phyloP scores from a whole-genome alignment of 169 alveolate genomes.

The Cryptosporidium tyzzeri region DNA sequence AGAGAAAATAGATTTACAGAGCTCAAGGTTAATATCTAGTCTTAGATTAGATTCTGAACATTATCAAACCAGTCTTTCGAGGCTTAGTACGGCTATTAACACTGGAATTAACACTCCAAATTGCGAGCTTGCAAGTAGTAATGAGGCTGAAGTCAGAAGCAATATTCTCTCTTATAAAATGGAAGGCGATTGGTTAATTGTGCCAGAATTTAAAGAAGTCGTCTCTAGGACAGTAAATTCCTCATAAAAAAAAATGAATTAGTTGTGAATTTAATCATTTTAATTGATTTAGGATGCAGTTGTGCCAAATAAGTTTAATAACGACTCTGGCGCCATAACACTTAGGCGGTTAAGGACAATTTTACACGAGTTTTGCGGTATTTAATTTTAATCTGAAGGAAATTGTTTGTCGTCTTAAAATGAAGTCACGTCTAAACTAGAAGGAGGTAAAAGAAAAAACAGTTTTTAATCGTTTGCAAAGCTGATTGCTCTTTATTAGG shows the following conservation, averaged over 20 bases:
- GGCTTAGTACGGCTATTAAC: conserved; percentile 14
- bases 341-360: not conserved
- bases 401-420: conserved; percentile 41
- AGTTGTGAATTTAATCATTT: not conserved
- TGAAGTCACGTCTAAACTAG: conserved; percentile 49
- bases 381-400: not conserved
- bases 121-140: conserved; percentile 31
- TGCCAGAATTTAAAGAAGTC: conserved; percentile 41
- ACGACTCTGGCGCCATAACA: not conserved
- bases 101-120: conserved; percentile 53
- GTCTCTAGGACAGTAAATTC: not conserved
- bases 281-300: not conserved
- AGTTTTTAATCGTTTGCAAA: not conserved
- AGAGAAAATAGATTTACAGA: not conserved
- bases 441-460: not conserved
- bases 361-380: conserved; percentile 30
- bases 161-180: not conserved
- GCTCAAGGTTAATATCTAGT: not conserved
- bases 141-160: not conserved
- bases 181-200: conserved; percentile 35
- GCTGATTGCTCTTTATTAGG: not conserved
- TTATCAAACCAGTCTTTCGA: conserved; percentile 3
- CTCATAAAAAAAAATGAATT: no score
- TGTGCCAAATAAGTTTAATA: not conserved
- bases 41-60: not conserved